Base-by-base conservation (phyloP, 108 stramenopile genomes). In the Skeletonema menzelii region DNA sequence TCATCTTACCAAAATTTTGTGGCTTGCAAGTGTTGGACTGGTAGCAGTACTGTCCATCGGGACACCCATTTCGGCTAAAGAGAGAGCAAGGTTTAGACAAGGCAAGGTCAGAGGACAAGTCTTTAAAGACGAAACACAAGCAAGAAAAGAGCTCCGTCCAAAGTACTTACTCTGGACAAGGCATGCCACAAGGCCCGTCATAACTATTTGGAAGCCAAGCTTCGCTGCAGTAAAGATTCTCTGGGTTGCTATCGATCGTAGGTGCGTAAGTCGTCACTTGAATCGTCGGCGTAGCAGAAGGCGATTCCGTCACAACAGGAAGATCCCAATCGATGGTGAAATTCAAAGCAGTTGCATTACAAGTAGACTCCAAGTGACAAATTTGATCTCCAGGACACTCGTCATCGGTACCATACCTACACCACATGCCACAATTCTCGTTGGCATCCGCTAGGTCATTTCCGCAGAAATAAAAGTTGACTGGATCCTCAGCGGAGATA, bases 311-410 rank as follows among this genome's bases (percentile, higher is more conserved):
- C 20, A 53, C 49, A 22, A 0, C 22, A 53, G 4, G 49, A 53
- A 22, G 19, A 27, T 75, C 73, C 64, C 64, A 75, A 14, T 56
- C 58, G 6, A 67, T 35, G n/a, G 75, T 76, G 14, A 57, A 44
- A 27, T 69, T 69, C 63, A 76, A 63, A 0, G 27, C 68, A 24
- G 75, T 76, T 59, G 75, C 75, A 58, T 76, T 76, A 35, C 75
- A 76, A 8, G 62, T 19, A 12, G 67, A 64, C 30, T 63, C 32
- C 22, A 62, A 10, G 7, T 67, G 68, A 31, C 75, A 76, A 30
- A 31, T 42, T 26, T 76, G 75, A 57, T 55, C 67, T 11, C 42
- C 24, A 12, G 75, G 75, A 27, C 75, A 76, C 59, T 69, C 67
- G 32, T 24, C 31, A 37, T 76, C 56, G 4, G 57, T 58, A 10